Evolutionary conservation across 441 rosid species (phyloP).

Genomic region (Populus tomentosa): DNA sequence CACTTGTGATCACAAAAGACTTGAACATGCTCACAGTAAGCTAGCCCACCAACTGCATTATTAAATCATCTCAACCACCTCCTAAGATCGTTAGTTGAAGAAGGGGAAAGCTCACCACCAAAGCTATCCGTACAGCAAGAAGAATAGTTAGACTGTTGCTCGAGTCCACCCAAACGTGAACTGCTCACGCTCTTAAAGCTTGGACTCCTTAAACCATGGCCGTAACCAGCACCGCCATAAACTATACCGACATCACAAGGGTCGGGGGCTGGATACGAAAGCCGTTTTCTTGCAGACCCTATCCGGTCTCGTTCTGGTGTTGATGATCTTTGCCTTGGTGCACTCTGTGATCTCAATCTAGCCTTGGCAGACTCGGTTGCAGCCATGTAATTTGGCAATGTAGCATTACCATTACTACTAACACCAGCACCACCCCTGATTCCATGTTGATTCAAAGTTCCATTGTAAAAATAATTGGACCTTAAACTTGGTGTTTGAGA

Average conservation of each 20-base stretch:
- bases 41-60: neutral
- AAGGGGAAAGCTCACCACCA: constrained; percentile 78
- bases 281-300: constrained; percentile 64
- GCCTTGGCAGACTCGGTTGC: constrained; percentile 53
- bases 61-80: constrained; percentile 69
- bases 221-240: constrained; percentile 16
- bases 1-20: neutral
- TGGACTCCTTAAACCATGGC: constrained; percentile 66
- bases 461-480: constrained; percentile 56
- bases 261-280: constrained; percentile 63
- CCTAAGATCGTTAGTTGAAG: constrained; percentile 63
- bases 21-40: neutral
- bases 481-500: constrained; percentile 87
- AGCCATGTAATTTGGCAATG: constrained; percentile 63
- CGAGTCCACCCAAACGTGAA: constrained; percentile 55
- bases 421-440: constrained; percentile 31
- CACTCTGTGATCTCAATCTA: constrained; percentile 71
- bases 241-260: constrained; percentile 38
- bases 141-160: constrained; percentile 71
- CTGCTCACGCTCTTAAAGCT: constrained; percentile 76
- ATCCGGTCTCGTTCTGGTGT: constrained; percentile 73
- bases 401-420: constrained; percentile 25
- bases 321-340: constrained; percentile 82
- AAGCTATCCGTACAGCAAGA: constrained; percentile 78
- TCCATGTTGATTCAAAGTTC: constrained; percentile 27